phyloP scores from a whole-genome alignment of 2,329 filamentous ascomycete species.

The Coniella lustricola region DNA sequence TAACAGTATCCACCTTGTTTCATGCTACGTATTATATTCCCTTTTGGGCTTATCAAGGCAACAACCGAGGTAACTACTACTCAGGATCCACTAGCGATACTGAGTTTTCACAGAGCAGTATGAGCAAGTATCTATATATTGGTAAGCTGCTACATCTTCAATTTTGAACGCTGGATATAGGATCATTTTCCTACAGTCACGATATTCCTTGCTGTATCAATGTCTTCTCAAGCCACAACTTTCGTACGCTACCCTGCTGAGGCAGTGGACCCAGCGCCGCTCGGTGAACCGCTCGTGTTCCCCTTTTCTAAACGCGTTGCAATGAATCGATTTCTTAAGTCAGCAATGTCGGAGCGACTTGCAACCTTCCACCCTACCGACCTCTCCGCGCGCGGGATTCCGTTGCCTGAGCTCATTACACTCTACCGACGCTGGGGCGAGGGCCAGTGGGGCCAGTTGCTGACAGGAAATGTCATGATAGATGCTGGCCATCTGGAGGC shows the following conservation, averaged over 20 bases:
- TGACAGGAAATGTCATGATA: slow-evolving; percentile 60
- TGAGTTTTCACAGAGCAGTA: too few species aligned
- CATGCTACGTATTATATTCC: too few species aligned
- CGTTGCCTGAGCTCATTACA: slow-evolving; percentile 36
- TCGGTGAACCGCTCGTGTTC: slow-evolving; percentile 41
- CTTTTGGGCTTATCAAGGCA: too few species aligned
- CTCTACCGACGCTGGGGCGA: slow-evolving; percentile 57
- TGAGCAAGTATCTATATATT: too few species aligned
- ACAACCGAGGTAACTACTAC: too few species aligned
- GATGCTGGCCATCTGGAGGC: slow-evolving; percentile 52
- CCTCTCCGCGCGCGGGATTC: slow-evolving; percentile 39
- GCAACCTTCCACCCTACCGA: slow-evolving; percentile 53
- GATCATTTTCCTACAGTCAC: too few species aligned
- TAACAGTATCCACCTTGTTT: too few species aligned
- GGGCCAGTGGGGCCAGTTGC: slow-evolving; percentile 46
- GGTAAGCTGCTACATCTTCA: too few species aligned
- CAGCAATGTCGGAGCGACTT: slow-evolving; percentile 58
- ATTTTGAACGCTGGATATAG: too few species aligned
- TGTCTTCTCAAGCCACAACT: too few species aligned
- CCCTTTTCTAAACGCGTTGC: slow-evolving; percentile 47
- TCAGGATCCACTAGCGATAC: too few species aligned
- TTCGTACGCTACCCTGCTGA: slow-evolving; percentile 2
- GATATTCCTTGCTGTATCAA: too few species aligned
- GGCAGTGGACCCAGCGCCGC: slow-evolving; percentile 23
- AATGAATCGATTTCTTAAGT: slow-evolving; percentile 61